phyloP scores from a whole-genome alignment of 495 filamentous ascomycete species.

The Lasiosphaeria hispida region DNA sequence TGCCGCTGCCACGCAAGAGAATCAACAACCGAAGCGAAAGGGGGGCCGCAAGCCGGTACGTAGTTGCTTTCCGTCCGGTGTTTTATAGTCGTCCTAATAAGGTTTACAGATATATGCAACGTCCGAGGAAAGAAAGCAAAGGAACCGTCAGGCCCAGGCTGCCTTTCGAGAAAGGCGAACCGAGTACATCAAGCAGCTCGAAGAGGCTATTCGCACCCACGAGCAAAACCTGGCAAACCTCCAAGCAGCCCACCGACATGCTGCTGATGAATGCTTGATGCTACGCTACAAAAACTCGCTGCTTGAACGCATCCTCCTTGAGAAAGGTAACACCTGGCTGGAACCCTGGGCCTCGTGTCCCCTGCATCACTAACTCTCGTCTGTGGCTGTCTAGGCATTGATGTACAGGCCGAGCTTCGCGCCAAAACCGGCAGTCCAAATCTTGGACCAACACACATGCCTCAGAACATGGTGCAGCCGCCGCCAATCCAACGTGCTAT shows the following conservation, averaged over 20 bases:
- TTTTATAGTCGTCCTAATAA: conserved; percentile 16
- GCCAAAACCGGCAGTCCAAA: conserved; percentile 79
- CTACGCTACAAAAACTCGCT: conserved; percentile 97
- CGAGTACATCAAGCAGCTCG: conserved; percentile 98
- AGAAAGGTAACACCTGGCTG: conserved; percentile 66
- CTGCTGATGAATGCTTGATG: conserved; percentile 97
- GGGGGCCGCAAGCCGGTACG: conserved; percentile 95
- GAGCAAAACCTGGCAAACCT: conserved; percentile 88
- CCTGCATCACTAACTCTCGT: conserved; percentile 2
- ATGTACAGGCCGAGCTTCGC: conserved; percentile 92
- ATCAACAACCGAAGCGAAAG: conserved; percentile 75
- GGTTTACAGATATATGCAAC: conserved; percentile 85
- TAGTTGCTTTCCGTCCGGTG: conserved; percentile 21
- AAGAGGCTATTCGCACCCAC: conserved; percentile 95
- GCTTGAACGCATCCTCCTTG: conserved; percentile 88
- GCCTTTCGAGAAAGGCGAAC: conserved; percentile 95
- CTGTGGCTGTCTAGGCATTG: conserved; percentile 64
- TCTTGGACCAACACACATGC: conserved; percentile 60
- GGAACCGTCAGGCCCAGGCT: conserved; percentile 95
- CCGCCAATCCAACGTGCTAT: conserved; percentile 70
- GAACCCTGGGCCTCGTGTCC: not conserved
- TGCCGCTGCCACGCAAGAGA: conserved; percentile 37
- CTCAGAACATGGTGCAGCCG: conserved; percentile 62
- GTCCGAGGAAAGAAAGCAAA: conserved; percentile 95
- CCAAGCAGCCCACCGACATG: conserved; percentile 89